Conservation (phyloP, 2,329 filamentous ascomycete genomes). For the Pyrenophora tritici-repentis region DNA sequence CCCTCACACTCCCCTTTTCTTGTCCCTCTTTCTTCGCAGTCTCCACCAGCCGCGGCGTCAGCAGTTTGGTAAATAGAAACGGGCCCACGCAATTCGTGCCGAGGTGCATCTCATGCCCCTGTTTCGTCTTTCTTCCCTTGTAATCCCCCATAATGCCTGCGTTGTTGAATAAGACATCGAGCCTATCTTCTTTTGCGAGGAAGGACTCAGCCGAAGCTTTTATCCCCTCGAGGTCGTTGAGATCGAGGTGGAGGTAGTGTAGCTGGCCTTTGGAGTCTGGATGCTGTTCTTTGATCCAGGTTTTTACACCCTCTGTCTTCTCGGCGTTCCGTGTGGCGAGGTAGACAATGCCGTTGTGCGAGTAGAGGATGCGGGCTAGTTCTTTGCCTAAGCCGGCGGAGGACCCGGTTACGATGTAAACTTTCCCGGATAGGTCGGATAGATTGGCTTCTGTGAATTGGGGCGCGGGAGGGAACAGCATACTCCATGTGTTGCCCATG, state of each 20-base stretch:
- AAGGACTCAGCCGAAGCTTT: constrained; percentile 46
- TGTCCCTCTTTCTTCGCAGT: constrained; percentile 32
- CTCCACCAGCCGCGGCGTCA: constrained; percentile 43
- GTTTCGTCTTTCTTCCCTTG: constrained; percentile 25
- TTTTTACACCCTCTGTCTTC: constrained; percentile 48
- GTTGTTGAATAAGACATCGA: constrained; percentile 51
- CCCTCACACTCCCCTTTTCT: constrained; percentile 32
- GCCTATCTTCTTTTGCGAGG: constrained; percentile 42
- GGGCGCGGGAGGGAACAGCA: constrained; percentile 22
- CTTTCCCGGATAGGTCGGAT: constrained; percentile 48
- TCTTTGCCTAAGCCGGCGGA: constrained; percentile 58
- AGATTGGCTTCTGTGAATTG: constrained; percentile 40
- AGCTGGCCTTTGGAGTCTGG: constrained; percentile 30
- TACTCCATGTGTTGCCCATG: constrained; percentile 26
- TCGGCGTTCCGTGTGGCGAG: constrained; percentile 55
- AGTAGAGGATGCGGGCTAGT: constrained; percentile 60
- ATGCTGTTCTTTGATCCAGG: constrained; percentile 48
- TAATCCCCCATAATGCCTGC: constrained; percentile 42
- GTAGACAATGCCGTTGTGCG: constrained; percentile 61
- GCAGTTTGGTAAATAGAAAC: constrained; percentile 48
- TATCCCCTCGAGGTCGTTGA: constrained; percentile 51
- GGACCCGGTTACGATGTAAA: constrained; percentile 60
- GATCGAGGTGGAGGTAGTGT: constrained; percentile 43
- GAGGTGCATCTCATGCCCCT: constrained; percentile 41
- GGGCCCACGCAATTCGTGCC: constrained; percentile 51